A percentile compares a stretch with the other conserved stretches of the same genome.
These are phyloP conservation scores for Dothistroma septosporum DNA, from an alignment of 2,329 filamentous ascomycete genomes.

Conservation along the genomic window DNA sequence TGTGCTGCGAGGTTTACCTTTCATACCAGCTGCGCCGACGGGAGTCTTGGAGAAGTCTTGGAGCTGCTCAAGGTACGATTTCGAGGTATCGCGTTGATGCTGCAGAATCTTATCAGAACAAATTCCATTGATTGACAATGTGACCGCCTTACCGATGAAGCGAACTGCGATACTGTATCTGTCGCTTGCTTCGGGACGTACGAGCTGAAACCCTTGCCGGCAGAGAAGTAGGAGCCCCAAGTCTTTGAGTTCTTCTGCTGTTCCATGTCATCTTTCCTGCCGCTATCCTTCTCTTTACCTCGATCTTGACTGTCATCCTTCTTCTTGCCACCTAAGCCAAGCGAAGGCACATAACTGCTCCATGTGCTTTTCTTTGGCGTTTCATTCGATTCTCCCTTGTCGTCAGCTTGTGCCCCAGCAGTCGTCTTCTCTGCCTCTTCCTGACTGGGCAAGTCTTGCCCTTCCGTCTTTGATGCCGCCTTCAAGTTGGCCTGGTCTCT, in stretches of 20 bases:
- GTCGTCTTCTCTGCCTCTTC: slow-evolving; percentile 35
- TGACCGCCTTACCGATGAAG: slow-evolving; percentile 33
- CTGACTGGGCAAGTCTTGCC: slow-evolving; percentile 33
- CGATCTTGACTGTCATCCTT: slow-evolving; percentile 16
- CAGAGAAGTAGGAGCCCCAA: slow-evolving; percentile 47
- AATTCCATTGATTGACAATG: not conserved
- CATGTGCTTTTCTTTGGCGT: slow-evolving; percentile 30
- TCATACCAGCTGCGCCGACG: slow-evolving; percentile 44
- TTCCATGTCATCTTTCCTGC: slow-evolving; percentile 30
- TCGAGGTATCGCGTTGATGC: slow-evolving; percentile 45
- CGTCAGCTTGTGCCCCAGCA: slow-evolving; percentile 16
- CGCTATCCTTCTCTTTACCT: slow-evolving; percentile 3
- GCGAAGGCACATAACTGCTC: slow-evolving; percentile 31
- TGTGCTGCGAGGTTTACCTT: slow-evolving; percentile 13
- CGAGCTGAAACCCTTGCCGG: slow-evolving; percentile 46
- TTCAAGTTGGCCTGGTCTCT: slow-evolving; percentile 23
- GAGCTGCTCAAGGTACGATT: slow-evolving; percentile 48
- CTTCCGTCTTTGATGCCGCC: slow-evolving; percentile 24
- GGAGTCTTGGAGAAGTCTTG: slow-evolving; percentile 50
- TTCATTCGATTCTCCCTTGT: slow-evolving; percentile 16
- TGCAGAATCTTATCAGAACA: slow-evolving; percentile 10
- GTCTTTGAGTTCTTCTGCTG: slow-evolving; percentile 37
- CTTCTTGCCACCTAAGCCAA: slow-evolving; percentile 21
- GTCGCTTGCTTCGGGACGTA: slow-evolving; percentile 45
- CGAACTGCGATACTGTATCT: slow-evolving; percentile 42